Base-by-base conservation (phyloP, 495 filamentous ascomycete genomes). In the Aspergillus leporis region DNA sequence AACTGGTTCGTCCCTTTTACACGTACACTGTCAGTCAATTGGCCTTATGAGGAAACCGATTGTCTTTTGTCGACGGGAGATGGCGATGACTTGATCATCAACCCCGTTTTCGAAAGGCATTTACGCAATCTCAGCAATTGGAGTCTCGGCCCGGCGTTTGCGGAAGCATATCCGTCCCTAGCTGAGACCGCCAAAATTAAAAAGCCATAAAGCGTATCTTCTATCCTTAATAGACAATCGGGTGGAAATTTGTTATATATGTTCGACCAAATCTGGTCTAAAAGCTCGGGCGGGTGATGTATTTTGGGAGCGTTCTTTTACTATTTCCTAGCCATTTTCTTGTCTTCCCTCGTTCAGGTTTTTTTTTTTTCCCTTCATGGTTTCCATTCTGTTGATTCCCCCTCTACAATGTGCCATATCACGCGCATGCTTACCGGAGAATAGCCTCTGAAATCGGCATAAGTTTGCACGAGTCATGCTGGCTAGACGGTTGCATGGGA, bases 1-100 rank as follows among this genome's bases (percentile, higher is more conserved):
- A 80, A 87, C 55, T 92, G 90, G 74, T 91, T 92, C 66, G 82
- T 92, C 31, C 88, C 90, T 0, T 95, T 84, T 62, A 92, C 89
- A 0, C 82, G 81, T 5, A 91, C 86, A 0, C 50, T 95, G 36
- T 82, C 74, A 23, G 63, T 93, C 13, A 91, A 91, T 64, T 95
- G 91, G 91, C 85, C 85, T 0, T 90, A 92, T 69, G 86, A 91
- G 55, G 78, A 81, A 4, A 80, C 81, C 0, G 85, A 87, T 58
- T 78, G 80, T 48, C 70, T 91, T 34, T 63, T 89, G 38, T 75
- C 75, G 18, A 81, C 74, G 38, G 76, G 81, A 0, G 83, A 83
- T 21, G 70, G 69, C 8, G 82, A 83, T 1, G 86, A 89, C 60
- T 67, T 89, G 57, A 73, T 84, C 28, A 89, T 95, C 52, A 93